Conservation (phyloP, 192 early-diverging fungal genomes). For the Podila horticola region DNA sequence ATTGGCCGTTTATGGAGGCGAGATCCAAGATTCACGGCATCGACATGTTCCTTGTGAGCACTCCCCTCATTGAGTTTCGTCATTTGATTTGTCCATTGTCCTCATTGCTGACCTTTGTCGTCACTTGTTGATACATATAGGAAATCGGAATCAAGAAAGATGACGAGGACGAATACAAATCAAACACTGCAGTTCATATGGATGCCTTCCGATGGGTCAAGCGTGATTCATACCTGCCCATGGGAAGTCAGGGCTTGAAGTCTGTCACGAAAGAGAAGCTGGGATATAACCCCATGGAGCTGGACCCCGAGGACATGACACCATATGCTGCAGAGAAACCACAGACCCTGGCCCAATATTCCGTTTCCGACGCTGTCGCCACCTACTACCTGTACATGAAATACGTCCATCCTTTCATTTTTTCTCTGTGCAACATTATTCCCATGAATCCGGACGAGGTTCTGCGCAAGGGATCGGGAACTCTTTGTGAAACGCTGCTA, state of each 20-base stretch:
- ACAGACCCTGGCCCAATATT: slow-evolving; percentile 95
- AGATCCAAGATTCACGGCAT: slow-evolving; percentile 84
- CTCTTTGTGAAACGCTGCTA: slow-evolving; percentile 93
- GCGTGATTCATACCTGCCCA: slow-evolving; percentile 96
- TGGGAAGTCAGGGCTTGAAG: slow-evolving; percentile 97
- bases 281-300: slow-evolving; percentile 97
- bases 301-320: slow-evolving; percentile 99
- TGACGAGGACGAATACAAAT: slow-evolving; percentile 87
- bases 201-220: slow-evolving; percentile 99
- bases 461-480: slow-evolving; percentile 94
- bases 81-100: not conserved
- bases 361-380: slow-evolving; percentile 99
- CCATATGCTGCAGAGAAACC: slow-evolving; percentile 91
- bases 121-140: slow-evolving; percentile 32
- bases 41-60: slow-evolving; percentile 79
- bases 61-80: not conserved
- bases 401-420: slow-evolving; percentile 98
- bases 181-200: slow-evolving; percentile 90
- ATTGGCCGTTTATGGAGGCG: slow-evolving; percentile 97
- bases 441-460: slow-evolving; percentile 98
- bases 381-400: slow-evolving; percentile 99
- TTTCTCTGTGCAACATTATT: slow-evolving; percentile 99
- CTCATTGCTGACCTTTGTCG: not conserved
- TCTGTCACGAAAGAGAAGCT: slow-evolving; percentile 96
- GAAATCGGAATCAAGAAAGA: slow-evolving; percentile 88